Evolutionary conservation across 352 stramenopile species (phyloP).

Genomic region (Globisporangium canariense): DNA sequence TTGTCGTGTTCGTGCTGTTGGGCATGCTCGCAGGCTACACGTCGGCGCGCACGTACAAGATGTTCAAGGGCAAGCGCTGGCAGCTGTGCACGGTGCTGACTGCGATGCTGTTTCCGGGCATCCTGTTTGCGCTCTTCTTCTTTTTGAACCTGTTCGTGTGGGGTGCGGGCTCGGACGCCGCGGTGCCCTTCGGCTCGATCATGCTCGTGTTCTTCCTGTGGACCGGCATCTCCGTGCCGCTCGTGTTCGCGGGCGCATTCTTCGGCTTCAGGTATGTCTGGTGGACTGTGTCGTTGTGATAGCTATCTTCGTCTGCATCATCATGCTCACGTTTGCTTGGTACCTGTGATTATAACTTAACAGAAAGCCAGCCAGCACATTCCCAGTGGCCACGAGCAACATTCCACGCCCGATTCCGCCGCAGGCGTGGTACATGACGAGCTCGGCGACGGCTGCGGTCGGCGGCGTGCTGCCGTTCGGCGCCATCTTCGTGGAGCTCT

Average conservation of each 20-base stretch:
- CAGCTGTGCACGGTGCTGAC: conserved; percentile 95
- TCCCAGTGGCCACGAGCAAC: conserved; percentile 96
- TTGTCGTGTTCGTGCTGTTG: conserved; percentile 97
- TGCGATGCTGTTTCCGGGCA: conserved; percentile 96
- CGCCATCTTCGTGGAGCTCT: conserved; percentile 99
- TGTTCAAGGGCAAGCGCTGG: conserved; percentile 99
- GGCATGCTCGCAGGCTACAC: conserved; percentile 95
- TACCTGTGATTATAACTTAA: conserved; percentile 2
- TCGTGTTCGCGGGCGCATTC: conserved; percentile 98
- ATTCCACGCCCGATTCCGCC: conserved; percentile 98
- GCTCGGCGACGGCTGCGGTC: conserved; percentile 90
- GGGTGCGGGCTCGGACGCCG: conserved; percentile 89
- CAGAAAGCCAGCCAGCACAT: conserved; percentile 88
- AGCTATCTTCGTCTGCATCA: not conserved
- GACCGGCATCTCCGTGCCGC: conserved; percentile 97
- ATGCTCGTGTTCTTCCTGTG: conserved; percentile 98
- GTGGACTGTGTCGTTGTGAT: conserved; percentile 1
- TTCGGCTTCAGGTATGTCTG: conserved; percentile 94
- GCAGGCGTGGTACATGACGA: conserved; percentile 98
- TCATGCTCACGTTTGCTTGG: not conserved
- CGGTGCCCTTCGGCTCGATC: conserved; percentile 97
- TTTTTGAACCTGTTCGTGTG: conserved; percentile 97
- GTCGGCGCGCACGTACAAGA: conserved; percentile 98
- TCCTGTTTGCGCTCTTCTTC: conserved; percentile 96
- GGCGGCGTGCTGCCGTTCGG: conserved; percentile 98